Evolutionary conservation across 768 basidiomycete species (phyloP).

Genomic region (Chlorophyllum brunneum): DNA sequence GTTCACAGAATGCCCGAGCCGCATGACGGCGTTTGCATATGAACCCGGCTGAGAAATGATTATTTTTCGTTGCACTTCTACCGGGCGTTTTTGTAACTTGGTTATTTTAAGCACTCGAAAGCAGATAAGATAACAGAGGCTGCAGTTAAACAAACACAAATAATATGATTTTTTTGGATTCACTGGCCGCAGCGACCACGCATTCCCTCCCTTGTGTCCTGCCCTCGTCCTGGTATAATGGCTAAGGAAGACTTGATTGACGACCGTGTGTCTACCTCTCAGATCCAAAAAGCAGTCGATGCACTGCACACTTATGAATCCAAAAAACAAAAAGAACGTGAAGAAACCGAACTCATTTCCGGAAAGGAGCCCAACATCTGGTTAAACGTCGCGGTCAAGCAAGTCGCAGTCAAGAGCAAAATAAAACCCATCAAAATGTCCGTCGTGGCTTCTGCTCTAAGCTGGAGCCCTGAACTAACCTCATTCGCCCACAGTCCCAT

Average conservation of each 20-base stretch:
- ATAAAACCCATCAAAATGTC: constrained; percentile 86
- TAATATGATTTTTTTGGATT: constrained; percentile 4
- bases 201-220: neutral
- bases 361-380: constrained; percentile 84
- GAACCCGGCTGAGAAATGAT: too few species aligned
- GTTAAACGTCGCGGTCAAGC: constrained; percentile 86
- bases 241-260: constrained; percentile 57
- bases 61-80: too few species aligned
- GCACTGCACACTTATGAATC: constrained; percentile 72
- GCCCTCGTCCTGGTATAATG: constrained; percentile 27
- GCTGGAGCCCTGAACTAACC: neutral
- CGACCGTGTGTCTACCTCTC: constrained; percentile 60
- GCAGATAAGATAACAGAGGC: constrained; percentile 6
- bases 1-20: too few species aligned
- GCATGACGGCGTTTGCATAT: too few species aligned
- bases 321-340: constrained; percentile 58
- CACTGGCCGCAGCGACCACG: neutral
- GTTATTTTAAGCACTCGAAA: neutral
- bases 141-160: neutral
- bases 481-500: constrained; percentile 49
- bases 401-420: constrained; percentile 67
- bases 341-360: constrained; percentile 71
- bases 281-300: constrained; percentile 75
- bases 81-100: too few species aligned
- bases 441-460: neutral